A percentile compares a stretch with the other conserved stretches of the same genome.
These are phyloP conservation scores for Erythrobasidium yunnanense DNA, from an alignment of 768 basidiomycete genomes.

Conservation along the genomic window DNA sequence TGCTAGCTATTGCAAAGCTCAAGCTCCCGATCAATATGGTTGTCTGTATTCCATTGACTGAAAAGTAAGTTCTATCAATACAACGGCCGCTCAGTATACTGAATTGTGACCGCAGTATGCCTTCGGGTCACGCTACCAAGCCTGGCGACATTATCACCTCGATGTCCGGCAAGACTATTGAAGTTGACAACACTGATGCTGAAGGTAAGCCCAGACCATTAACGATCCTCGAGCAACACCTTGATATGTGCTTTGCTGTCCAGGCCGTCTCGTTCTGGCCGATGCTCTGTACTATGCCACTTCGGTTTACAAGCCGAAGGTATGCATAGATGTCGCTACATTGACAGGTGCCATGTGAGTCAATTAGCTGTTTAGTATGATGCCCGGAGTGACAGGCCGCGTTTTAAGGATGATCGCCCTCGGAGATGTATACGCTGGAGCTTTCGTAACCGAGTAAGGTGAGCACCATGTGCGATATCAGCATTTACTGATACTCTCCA, in stretches of 20 bases:
- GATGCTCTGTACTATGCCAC: constrained; percentile 78
- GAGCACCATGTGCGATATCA: neutral
- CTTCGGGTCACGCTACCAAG: constrained; percentile 46
- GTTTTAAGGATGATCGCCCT: constrained; percentile 47
- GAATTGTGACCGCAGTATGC: too few relatives aligned
- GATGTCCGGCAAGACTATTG: constrained; percentile 56
- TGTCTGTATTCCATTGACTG: constrained; percentile 60
- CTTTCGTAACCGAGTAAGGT: constrained; percentile 50
- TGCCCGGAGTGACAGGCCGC: constrained; percentile 37
- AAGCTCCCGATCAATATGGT: constrained; percentile 70
- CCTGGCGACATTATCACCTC: constrained; percentile 53
- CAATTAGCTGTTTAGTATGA: constrained; percentile 52
- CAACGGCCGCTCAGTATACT: too few relatives aligned
- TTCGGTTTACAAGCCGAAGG: constrained; percentile 65
- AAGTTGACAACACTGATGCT: constrained; percentile 79
- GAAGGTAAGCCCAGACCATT: constrained; percentile 47
- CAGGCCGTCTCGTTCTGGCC: constrained; percentile 40
- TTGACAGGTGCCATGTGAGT: constrained; percentile 53
- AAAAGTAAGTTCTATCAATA: too few relatives aligned
- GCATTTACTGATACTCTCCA: neutral
- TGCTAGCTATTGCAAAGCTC: constrained; percentile 68
- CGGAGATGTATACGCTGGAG: constrained; percentile 65
- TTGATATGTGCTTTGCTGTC: neutral
- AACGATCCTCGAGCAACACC: neutral
- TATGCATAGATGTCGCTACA: constrained; percentile 76